Evolutionary conservation across 768 basidiomycete species (phyloP), one percentile per base, ranked within the genome.

Genomic region (Tephrocybe rancida): DNA sequence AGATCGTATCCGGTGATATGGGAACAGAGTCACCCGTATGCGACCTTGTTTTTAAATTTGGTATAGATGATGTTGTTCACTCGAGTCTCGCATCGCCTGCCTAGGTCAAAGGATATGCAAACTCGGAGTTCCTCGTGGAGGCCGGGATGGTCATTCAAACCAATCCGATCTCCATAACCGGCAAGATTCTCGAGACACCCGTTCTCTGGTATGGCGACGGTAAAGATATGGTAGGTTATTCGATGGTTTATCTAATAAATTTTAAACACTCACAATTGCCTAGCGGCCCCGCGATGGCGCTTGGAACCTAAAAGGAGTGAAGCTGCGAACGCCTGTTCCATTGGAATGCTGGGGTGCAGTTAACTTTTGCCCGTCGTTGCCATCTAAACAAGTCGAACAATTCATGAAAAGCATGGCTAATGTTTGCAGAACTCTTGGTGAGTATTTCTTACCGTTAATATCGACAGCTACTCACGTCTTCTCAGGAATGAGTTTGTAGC

Each of bases 61-160:
- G 61, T 66, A 30, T 47, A 16, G 6, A 24, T 18, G 11, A 24
- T 16, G n/a, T n/a, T n/a, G n/a, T n/a, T n/a, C n/a, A n/a, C n/a
- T n/a, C n/a, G n/a, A n/a, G n/a, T n/a, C n/a, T n/a, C n/a, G n/a
- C 3, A 26, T 34, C 27, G 2, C 16, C 2, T 45, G 11, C 14
- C 10, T 48, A 60, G 59, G 48, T 54, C 14, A 45, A 44, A 1
- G 49, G 50, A 6, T 69, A 72, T 44, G 24, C 30, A 0, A 44
- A 44, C 1, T 73, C 70, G 0, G 69, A 71, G 22, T 70, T 60
- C 41, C 56, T 83, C 13, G 56, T 46, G 6, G 77, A 81, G 27
- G 71, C 79, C 0, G 72, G 72, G 0, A 71, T 84, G 66, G 22
- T 44, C 0, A 60, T 83, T 1, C 52, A 68, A 3, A 47, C 52